Evolutionary conservation across 1,139 yeast genomes (phyloP), one percentile per base, ranked within the genome.

Genomic region (Suhomyces taliae): DNA sequence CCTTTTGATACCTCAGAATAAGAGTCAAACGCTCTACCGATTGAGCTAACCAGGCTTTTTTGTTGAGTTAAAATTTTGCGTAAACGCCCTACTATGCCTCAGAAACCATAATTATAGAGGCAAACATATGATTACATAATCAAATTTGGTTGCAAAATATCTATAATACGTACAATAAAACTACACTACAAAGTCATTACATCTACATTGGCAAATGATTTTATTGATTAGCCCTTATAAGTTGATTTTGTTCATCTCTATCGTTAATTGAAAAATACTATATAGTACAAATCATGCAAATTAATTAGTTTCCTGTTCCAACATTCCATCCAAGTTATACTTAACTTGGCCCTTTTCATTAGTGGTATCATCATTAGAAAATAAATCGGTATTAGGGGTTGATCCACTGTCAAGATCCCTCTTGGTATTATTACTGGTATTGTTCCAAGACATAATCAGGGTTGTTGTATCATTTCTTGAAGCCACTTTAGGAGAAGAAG

Each of bases 401-500:
- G 70, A 65, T 8, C 62, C 65, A 46, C 54, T 58, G 50, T 55
- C 64, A 36, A 43, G 34, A 14, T 40, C 46, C 29, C 35, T 32
- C 41, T 56, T 55, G 50, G 57, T 55, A 35, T 47, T 49, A 34
- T 48, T 40, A 29, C 39, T 42, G 34, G 40, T 45, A 38, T 47
- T 41, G 39, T 51, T 56, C 69, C 67, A 65, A 24, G 73, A 69
- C 62, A 70, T 64, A 6, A 62, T 55, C 69, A 64, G 68, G 43
- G 58, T 61, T n/a, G 64, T 58, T 12, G 78, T 74, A 52, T 73
- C 72, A 39, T 64, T 65, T 47, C 79, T 62, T 11, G 66, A 59
- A 7, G 79, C 78, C 33, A 51, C 57, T 8, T 59, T 53, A 10
- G 62, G 57, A 4, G 70, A 66, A 1, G 76, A 68, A 26, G 40